phyloP scores from a whole-genome alignment of 1,284 basidiomycete genomes.

The Ustilago vetiveriae region DNA sequence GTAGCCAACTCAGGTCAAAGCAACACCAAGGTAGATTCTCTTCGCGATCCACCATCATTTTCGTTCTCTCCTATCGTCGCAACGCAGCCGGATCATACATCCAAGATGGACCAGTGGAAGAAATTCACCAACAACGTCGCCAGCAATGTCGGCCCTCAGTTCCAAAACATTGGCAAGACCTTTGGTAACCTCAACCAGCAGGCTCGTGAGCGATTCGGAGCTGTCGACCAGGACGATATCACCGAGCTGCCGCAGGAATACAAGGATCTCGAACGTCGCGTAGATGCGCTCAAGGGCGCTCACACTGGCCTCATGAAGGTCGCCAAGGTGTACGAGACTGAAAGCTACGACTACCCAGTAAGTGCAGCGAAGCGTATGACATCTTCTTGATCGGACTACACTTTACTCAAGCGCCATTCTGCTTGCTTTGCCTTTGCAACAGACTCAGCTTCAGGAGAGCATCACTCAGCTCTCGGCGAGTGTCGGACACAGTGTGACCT shows the following conservation, averaged over 20 bases:
- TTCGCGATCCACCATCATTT: not conserved
- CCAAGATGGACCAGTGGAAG: constrained; percentile 79
- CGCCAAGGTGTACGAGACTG: constrained; percentile 58
- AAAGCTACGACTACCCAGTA: constrained; percentile 69
- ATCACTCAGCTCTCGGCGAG: constrained; percentile 69
- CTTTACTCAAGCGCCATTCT: no score
- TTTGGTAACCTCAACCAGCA: constrained; percentile 78
- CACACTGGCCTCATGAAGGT: constrained; percentile 82
- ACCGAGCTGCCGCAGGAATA: constrained; percentile 86
- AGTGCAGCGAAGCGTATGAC: constrained; percentile 69
- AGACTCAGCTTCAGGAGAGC: constrained; percentile 70
- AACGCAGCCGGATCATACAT: not conserved
- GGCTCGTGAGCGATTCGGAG: constrained; percentile 81
- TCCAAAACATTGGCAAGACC: constrained; percentile 77
- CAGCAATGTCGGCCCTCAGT: constrained; percentile 60
- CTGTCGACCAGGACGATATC: constrained; percentile 88
- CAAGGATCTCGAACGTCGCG: constrained; percentile 90
- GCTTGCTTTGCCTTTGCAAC: not conserved
- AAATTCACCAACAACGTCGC: constrained; percentile 58
- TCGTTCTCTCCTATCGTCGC: not conserved
- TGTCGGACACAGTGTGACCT: constrained; percentile 80
- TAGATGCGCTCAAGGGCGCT: constrained; percentile 83
- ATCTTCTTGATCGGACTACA: no score
- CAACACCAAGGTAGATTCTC: constrained; percentile 15
- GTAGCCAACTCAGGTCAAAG: no score